Conservation (phyloP, 169 alveolate genomes). For the Cryptosporidium canis region DNA sequence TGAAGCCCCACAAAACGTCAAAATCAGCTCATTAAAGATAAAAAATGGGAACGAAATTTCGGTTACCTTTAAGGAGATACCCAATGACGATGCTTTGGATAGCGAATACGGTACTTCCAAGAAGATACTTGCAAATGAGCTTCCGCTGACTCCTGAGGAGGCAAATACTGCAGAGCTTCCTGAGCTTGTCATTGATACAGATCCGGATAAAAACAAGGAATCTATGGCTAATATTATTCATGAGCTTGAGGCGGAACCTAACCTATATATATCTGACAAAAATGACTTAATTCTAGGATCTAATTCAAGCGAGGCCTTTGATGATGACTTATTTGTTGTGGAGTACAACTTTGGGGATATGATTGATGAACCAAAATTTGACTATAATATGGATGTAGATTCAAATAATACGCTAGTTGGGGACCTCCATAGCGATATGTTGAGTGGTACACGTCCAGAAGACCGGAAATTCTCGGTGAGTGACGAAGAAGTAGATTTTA, state of each 20-base stretch:
- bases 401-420: not conserved
- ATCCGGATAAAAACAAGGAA: not conserved
- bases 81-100: not conserved
- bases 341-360: not conserved
- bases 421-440: not conserved
- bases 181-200: not conserved
- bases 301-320: not conserved
- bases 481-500: not conserved
- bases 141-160: not conserved
- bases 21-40: not conserved
- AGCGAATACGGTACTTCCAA: not conserved
- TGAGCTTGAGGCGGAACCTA: not conserved
- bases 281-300: not conserved
- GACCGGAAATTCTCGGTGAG: not conserved
- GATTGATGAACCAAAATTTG: not conserved
- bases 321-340: not conserved
- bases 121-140: not conserved
- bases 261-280: not conserved
- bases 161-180: not conserved
- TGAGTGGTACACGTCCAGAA: not conserved
- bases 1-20: slow-evolving; percentile 1
- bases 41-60: slow-evolving; percentile 30
- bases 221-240: not conserved
- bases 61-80: slow-evolving; percentile 10
- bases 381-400: not conserved